phyloP scores from a whole-genome alignment of 805 yeast species.

The Ogataea paradorogensis region DNA sequence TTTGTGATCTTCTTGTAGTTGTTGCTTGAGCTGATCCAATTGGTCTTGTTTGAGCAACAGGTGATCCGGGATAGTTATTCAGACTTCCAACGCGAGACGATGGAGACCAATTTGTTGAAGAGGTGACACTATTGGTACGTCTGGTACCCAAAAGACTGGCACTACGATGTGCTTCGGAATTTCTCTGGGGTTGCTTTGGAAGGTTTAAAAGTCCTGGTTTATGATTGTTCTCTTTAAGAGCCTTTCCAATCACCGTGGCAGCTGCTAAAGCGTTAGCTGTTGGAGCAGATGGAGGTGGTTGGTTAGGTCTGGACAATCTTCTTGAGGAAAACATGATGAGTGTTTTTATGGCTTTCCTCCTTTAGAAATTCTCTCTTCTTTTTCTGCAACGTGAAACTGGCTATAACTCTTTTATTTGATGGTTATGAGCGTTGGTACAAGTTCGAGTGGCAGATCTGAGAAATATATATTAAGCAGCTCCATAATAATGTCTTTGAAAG shows the following conservation, averaged over 20 bases:
- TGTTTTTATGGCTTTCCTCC: constrained; percentile 5
- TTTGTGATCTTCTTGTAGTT: constrained; percentile 21
- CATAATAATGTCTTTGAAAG: constrained; percentile 9
- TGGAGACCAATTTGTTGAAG: constrained; percentile 8
- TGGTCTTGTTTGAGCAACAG: constrained; percentile 11
- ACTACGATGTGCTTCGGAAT: constrained; percentile 15
- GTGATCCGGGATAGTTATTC: constrained; percentile 16
- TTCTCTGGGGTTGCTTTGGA: constrained; percentile 27
- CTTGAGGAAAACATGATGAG: constrained; percentile 21
- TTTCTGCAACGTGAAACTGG: constrained; percentile 9
- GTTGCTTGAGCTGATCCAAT: constrained; percentile 4
- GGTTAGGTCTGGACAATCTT: constrained; percentile 21
- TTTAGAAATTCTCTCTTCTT: constrained; percentile 3
- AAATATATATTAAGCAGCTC: no score
- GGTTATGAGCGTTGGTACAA: constrained; percentile 4
- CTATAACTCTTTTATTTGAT: not conserved
- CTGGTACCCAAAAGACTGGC: constrained; percentile 23
- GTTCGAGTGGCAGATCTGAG: not conserved
- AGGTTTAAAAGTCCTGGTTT: constrained; percentile 31
- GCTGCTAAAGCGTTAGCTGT: constrained; percentile 60
- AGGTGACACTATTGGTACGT: constrained; percentile 24
- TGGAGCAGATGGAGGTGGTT: constrained; percentile 27
- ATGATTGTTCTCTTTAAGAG: constrained; percentile 38
- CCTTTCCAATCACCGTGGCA: constrained; percentile 54
- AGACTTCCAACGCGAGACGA: constrained; percentile 21